phyloP scores from a whole-genome alignment of 495 filamentous ascomycete species.

The Symbiotaphrina buchneri region DNA sequence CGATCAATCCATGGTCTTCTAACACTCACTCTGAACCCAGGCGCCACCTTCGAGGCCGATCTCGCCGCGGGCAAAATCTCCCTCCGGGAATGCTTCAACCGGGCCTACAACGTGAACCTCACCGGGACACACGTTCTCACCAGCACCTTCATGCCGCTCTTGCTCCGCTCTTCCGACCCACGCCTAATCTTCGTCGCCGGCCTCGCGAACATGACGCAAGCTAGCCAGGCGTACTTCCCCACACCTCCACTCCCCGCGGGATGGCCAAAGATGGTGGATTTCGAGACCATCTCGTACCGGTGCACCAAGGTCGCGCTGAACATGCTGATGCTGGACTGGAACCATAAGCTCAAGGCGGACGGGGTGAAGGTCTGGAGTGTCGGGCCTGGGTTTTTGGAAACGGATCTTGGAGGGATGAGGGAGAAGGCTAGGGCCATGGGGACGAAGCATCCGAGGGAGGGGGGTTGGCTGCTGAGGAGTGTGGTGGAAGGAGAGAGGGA shows the following conservation, averaged over 20 bases:
- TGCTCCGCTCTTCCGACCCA: constrained; percentile 21
- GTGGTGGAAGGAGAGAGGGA: too few relatives aligned
- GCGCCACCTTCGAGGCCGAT: constrained; percentile 11
- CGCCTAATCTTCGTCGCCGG: constrained; percentile 27
- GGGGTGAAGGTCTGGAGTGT: constrained; percentile 16
- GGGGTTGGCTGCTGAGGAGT: too few relatives aligned
- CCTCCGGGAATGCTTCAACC: constrained; percentile 20
- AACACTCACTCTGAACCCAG: constrained; percentile 3
- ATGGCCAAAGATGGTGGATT: constrained; percentile 20
- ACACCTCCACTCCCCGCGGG: too few relatives aligned
- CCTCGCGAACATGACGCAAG: too few relatives aligned
- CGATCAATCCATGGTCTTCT: background rate
- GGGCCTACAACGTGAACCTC: constrained; percentile 24
- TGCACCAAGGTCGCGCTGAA: constrained; percentile 14
- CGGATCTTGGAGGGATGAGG: constrained; percentile 9
- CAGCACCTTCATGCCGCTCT: constrained; percentile 20
- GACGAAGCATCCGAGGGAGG: too few relatives aligned
- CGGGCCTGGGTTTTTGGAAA: constrained; percentile 14
- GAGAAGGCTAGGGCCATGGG: too few relatives aligned
- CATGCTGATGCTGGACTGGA: constrained; percentile 16
- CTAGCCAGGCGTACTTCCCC: too few relatives aligned
- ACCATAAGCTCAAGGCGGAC: constrained; percentile 14
- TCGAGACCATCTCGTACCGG: constrained; percentile 14
- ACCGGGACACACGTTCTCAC: constrained; percentile 25
- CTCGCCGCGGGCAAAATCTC: constrained; percentile 11